Percentiles rank a stretch among this genome's conserved stretches.
Evolutionary conservation across 139 green algal genomes (phyloP).

Genomic region (Chlamydomonas schloesseri): DNA sequence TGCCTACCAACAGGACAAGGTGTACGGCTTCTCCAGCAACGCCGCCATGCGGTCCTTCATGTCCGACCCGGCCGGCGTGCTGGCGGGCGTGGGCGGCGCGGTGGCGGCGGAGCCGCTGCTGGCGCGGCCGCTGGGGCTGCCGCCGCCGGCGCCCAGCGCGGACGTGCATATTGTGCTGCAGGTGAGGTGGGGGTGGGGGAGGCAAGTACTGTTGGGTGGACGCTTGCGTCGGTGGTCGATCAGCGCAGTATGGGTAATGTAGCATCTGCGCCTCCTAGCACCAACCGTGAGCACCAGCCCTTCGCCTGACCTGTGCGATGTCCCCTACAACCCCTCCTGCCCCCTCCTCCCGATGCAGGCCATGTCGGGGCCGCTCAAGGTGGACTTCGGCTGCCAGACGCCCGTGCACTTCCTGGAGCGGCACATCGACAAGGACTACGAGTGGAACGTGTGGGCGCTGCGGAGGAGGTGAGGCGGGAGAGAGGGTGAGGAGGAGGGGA

Average conservation of each 20-base stretch:
- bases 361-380: slow-evolving; percentile 45
- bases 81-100: slow-evolving; percentile 42
- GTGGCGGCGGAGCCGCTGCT: slow-evolving; percentile 57
- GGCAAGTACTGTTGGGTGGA: too few species aligned
- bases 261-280: too few species aligned
- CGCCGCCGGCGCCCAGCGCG: slow-evolving; percentile 4
- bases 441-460: slow-evolving; percentile 87
- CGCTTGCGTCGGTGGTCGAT: too few species aligned
- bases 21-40: slow-evolving; percentile 54
- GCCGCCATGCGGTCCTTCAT: slow-evolving; percentile 48
- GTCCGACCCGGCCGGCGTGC: slow-evolving; percentile 13
- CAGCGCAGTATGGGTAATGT: too few species aligned
- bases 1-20: slow-evolving; percentile 40
- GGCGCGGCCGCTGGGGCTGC: slow-evolving; percentile 53
- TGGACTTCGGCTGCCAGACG: slow-evolving; percentile 81
- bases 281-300: too few species aligned
- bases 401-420: slow-evolving; percentile 77
- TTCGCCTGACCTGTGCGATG: too few species aligned
- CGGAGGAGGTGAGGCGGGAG: slow-evolving; percentile 19
- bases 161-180: slow-evolving; percentile 36
- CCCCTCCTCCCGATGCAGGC: background rate
- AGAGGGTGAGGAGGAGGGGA: too few species aligned
- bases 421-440: slow-evolving; percentile 74
- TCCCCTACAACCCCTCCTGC: background rate
- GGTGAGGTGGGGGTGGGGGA: background rate